Evolutionary conservation across 495 filamentous ascomycete genomes (phyloP), one percentile per base, ranked within the genome.

Genomic region (Penicillium ucsense): DNA sequence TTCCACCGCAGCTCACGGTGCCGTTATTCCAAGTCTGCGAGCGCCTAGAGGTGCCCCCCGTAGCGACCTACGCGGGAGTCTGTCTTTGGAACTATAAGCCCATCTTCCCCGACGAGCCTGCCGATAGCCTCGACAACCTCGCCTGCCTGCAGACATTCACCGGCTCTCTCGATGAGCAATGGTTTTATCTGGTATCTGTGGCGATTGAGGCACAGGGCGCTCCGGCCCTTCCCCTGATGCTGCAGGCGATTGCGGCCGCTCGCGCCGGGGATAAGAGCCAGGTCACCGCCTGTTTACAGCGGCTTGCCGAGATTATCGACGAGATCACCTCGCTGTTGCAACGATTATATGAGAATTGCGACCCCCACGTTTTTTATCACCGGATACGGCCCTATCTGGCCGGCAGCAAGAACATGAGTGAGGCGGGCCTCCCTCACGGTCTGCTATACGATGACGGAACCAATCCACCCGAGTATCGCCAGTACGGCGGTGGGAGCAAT

Each of bases 31-130:
- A 81, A 54, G 77, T 91, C 11, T 96, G 88, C 50, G 70, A 79
- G 30, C 79, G 84, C 48, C 81, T 99, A 20, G 88, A 95, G 51
- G 70, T 99, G 37, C 89, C 89, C 12, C 86, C 90, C 3, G 92
- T 99, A 31, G 94, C 92, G 44, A 96, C 94, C 31, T 99, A 96
- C 59, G 86, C 92, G 7, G 87, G 83, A 12, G 79, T 95, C 6
- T 86, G 83, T 49, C 75, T 99, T 31, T 99, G 94, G 92, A 99
- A 99, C 65, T 97, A 85, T 72, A 88, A 86, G 64, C 85, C 89
- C 1, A 76, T 97, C 37, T 94, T 95, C 59, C 63, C 76, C 36
- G 78, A 85, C 49, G 88, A 94, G 59, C 78, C 79, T 9, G 79
- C 91, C 38, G 87, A 91, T 55, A 79, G 81, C 41, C 75, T 95